Conservation (phyloP, 805 yeast species). For the Ogataea paraovalis region DNA sequence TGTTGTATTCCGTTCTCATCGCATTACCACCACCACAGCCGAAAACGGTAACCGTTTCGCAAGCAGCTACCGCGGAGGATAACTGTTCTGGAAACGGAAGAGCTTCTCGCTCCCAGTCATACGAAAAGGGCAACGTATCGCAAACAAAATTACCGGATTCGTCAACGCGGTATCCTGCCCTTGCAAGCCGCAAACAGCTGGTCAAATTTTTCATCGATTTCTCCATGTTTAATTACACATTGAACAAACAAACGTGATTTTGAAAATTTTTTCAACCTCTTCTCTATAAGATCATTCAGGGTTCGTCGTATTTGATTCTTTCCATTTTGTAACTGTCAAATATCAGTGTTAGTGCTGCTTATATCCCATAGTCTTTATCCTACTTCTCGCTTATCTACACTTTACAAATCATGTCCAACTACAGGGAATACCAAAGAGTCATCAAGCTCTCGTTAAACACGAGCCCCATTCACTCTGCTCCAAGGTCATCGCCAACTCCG, state of each 20-base stretch:
- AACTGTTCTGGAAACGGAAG: not conserved
- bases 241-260: not conserved
- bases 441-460: conserved; percentile 19
- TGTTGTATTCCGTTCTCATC: too few species aligned
- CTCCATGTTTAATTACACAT: not conserved
- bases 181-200: not conserved
- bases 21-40: not conserved
- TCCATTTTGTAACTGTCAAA: too few species aligned
- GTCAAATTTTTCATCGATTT: not conserved
- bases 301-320: too few species aligned
- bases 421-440: conserved; percentile 32
- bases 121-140: not conserved
- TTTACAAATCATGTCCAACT: conserved; percentile 21
- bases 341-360: too few species aligned
- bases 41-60: not conserved
- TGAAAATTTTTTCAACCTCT: too few species aligned
- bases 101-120: not conserved
- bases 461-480: not conserved
- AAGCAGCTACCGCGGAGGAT: not conserved
- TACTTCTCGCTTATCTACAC: not conserved
- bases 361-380: too few species aligned
- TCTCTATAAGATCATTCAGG: too few species aligned
- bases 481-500: not conserved
- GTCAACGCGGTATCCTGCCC: conserved; percentile 14
- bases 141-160: conserved; percentile 6